Evolutionary conservation across 805 yeast genomes (phyloP), one percentile per base, ranked within the genome.

Genomic region (Candida oleophila): DNA sequence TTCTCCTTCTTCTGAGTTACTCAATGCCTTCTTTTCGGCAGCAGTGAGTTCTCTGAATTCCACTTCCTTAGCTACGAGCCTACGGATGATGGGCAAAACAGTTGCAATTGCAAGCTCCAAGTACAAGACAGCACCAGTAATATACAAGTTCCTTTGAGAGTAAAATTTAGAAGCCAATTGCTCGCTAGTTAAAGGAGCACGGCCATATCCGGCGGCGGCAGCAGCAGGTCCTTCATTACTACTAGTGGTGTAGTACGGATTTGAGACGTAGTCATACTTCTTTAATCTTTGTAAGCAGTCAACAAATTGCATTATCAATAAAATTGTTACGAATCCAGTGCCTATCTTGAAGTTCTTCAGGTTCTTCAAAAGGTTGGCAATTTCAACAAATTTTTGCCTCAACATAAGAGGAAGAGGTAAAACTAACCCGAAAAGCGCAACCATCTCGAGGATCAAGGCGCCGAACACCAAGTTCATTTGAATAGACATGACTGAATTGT

Each of bases 81-180:
- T 78, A 49, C 68, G 70, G 41, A 82, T 70, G 44, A 82, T 73
- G 34, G 75, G 72, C 52, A 77, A 66, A 41, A 81, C 79, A 0
- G 84, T 80, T 33, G 71, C 73, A 47, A 81, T 81, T 8, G 83
- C 79, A 41, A 82, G 52, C 47, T 66, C 70, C 55, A 80, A 72
- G 61, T 78, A 82, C 48, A 82, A 61, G 3, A 81, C 82, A 7
- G 83, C 84, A 7, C 87, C 88, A 14, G 82, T 74, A 45, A 82
- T 71, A 59, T 82, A 82, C 37, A 80, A 68, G 53, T 82, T 82
- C 58, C 88, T 71, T 60, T 82, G 87, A 35, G 82, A 73, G 54
- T 81, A 82, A 47, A 83, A 82, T 49, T 82, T 78, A 41, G 79
- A 68, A 3, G 85, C 87, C 52, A 80, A 62, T 49, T 72, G 77